Base-by-base conservation (phyloP, 2,329 filamentous ascomycete genomes). In the Colletotrichum tropicale region DNA sequence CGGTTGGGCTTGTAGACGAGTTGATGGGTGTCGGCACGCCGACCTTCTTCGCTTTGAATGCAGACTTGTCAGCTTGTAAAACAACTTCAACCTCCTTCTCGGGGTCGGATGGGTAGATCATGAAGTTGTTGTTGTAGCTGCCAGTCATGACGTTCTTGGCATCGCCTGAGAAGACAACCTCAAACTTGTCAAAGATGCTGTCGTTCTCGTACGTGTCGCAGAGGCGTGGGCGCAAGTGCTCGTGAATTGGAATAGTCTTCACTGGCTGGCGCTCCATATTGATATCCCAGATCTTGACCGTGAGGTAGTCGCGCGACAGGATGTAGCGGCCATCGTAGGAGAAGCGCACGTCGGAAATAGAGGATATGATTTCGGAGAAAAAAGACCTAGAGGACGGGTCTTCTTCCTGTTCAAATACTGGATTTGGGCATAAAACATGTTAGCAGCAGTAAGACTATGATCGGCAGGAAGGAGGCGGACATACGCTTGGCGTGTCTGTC, bases 101-200 rank as follows among this genome's bases (percentile, higher is more conserved):
- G 8, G 96, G 95, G 81, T 98, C 96, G 30, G 96, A 97, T 6
- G 97, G 97, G 85, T 98, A 99, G 83, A 99, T 99, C 97, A 99
- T 99, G 89, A 99, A 98, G 88, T 99, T 99, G 89, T 99, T 99
- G 91, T 99, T 99, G 89, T 99, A 99, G 84, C 96, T 98, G 80
- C 97, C 97, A 8, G 97, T 99, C 97, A 99, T 99, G 79, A 98
- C 97, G 81, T 99, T 98, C 90, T 98, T 98, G 52, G 96, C 95
- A 85, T 98, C 96, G 28, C 97, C 97, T 3, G 96, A 98, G 88
- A 99, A 99, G 68, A 98, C 96, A 56, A 99, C 97, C 86, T 99
- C 97, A 79, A 99, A 99, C 86, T 99, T 99, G 91, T 99, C 97
- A 83, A 99, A 99, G 83, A 99, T 99, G 85, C 96, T 98, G 83